Percentiles rank a stretch among this genome's conserved stretches.
These are phyloP conservation scores for Apiospora arundinis DNA, from an alignment of 2,329 filamentous ascomycete species.

Conservation along the genomic window DNA sequence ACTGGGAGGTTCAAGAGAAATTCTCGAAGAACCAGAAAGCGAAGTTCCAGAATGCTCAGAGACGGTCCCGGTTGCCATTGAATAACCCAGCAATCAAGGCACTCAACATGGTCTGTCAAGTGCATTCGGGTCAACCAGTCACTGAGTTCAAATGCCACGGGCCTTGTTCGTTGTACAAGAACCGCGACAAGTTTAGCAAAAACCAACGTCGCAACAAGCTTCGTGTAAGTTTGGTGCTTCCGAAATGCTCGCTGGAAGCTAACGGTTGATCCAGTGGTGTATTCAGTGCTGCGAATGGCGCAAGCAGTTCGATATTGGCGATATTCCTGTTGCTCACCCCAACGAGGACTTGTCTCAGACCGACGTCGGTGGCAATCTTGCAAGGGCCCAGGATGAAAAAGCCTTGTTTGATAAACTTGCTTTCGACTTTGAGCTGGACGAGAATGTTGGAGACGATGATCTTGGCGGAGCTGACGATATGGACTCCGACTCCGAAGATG, in stretches of 20 bases:
- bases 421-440: slow-evolving; percentile 19
- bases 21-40: slow-evolving; percentile 41
- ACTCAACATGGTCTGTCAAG: slow-evolving; percentile 38
- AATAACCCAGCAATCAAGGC: slow-evolving; percentile 29
- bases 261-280: slow-evolving; percentile 40
- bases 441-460: not conserved
- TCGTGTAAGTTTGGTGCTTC: slow-evolving; percentile 21
- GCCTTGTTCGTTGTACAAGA: slow-evolving; percentile 39
- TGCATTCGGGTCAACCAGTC: slow-evolving; percentile 31
- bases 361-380: slow-evolving; percentile 8
- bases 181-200: slow-evolving; percentile 42
- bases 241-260: slow-evolving; percentile 17
- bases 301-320: slow-evolving; percentile 33
- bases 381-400: not conserved
- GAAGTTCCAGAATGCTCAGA: slow-evolving; percentile 33
- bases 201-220: slow-evolving; percentile 36
- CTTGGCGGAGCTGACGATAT: slow-evolving; percentile 24
- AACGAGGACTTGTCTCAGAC: slow-evolving; percentile 22
- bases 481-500: slow-evolving; percentile 18
- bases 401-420: not conserved
- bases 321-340: slow-evolving; percentile 33
- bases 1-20: slow-evolving; percentile 36
- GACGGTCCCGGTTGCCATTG: slow-evolving; percentile 1
- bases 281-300: slow-evolving; percentile 42
- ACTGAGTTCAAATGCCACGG: slow-evolving; percentile 38